Base-by-base conservation (phyloP, 495 filamentous ascomycete species). In the Lepraria neglecta region DNA sequence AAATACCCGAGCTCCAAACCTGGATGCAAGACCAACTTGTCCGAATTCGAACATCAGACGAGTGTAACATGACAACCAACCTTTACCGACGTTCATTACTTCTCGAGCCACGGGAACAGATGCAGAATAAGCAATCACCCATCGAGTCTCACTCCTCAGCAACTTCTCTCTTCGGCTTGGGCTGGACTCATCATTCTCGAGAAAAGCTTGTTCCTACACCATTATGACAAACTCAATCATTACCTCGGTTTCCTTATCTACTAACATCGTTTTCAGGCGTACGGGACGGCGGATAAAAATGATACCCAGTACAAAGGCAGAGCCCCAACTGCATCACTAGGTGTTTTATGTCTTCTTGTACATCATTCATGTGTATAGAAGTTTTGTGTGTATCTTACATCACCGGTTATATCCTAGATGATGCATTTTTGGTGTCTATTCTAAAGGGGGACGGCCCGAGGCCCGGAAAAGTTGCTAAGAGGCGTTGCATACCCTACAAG, bases 21-120 rank as follows among this genome's bases (percentile, higher is more conserved):
- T 97, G 92, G 94, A 86, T 99, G 72, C 83, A 92, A 65, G 80
- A 83, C 15, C 87, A 97, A 72, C 82, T 97, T 64, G 78, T 87
- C 4, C 84, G 89, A 19, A 89, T 96, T 21, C 87, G 89, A 9
- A 85, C 86, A 28, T 84, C 82, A 35, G 90, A 94, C 63, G 84
- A 91, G 67, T 81, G 82, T 63, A 91, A 88, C 64, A 82, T 91
- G 4, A 89, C 35, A 10, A 38, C 94, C 70, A 84, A 88, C 66
- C 91, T 92, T 71, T 87, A 91, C 70, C 85, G 95, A 58, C 90
- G 94, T 61, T 96, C 90, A 33, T 75, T 96, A 42, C 71, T 94
- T 9, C 84, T 97, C 19, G 94, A 98, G 66, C 94, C 94, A 9
- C 78, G 90, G 45, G 91, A 94, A 56, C 42, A 78, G 70, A n/a